phyloP scores from a whole-genome alignment of 139 green algal genomes.

The Closterium sp. region DNA sequence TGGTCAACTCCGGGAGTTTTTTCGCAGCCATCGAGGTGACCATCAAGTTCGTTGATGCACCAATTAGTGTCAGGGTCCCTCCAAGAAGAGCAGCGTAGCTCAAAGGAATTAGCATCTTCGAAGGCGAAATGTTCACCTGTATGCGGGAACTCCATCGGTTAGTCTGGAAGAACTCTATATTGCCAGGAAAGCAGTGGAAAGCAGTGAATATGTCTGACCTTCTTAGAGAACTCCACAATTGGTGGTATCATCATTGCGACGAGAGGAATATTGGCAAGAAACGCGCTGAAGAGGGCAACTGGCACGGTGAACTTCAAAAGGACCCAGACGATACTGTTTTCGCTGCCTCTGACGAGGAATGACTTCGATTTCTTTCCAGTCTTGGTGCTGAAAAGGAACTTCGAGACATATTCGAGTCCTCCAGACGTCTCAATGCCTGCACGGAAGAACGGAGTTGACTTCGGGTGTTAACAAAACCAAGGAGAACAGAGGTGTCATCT shows the following conservation, averaged over 20 bases:
- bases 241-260: constrained; percentile 64
- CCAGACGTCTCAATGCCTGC: constrained; percentile 42
- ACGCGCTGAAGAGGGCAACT: constrained; percentile 59
- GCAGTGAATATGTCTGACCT: constrained; percentile 12
- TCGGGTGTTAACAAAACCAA: constrained; percentile 1
- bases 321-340: constrained; percentile 33
- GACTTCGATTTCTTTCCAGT: neutral
- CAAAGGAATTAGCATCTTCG: constrained; percentile 72
- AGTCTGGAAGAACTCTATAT: neutral
- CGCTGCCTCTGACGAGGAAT: neutral
- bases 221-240: constrained; percentile 37
- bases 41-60: constrained; percentile 80
- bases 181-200: neutral
- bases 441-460: neutral
- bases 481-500: neutral
- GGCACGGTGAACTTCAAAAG: constrained; percentile 43
- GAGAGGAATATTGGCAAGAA: constrained; percentile 84
- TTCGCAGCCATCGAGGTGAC: constrained; percentile 57
- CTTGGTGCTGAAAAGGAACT: constrained; percentile 39
- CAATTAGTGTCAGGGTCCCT: constrained; percentile 77
- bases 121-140: constrained; percentile 41
- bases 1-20: constrained; percentile 36
- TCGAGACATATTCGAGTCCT: constrained; percentile 33
- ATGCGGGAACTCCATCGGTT: neutral
- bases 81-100: constrained; percentile 73